These are phyloP conservation scores for Gossypium laxum DNA, from an alignment of 441 rosid species.

Conservation along the genomic window DNA sequence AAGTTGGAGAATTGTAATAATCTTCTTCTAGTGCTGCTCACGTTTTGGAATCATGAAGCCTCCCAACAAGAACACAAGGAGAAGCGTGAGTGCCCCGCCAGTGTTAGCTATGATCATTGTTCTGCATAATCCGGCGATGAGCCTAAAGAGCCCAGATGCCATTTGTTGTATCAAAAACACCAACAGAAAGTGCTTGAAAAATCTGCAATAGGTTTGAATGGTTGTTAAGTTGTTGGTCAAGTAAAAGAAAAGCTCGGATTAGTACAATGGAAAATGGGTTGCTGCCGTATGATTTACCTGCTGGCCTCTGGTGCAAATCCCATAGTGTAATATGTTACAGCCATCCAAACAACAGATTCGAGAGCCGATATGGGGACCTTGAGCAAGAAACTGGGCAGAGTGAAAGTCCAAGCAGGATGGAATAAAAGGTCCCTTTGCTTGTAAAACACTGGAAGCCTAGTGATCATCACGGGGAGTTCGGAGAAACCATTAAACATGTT, in stretches of 20 bases:
- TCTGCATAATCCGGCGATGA: slow-evolving; percentile 61
- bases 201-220: slow-evolving; percentile 29
- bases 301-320: slow-evolving; percentile 72
- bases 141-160: slow-evolving; percentile 64
- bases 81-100: slow-evolving; percentile 51
- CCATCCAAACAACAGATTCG: slow-evolving; percentile 55
- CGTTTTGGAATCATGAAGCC: slow-evolving; percentile 75
- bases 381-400: slow-evolving; percentile 58
- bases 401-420: slow-evolving; percentile 74
- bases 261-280: not conserved
- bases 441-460: slow-evolving; percentile 76
- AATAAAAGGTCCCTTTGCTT: slow-evolving; percentile 81
- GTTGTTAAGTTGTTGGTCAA: slow-evolving; percentile 2
- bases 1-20: not conserved
- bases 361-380: slow-evolving; percentile 52
- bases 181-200: slow-evolving; percentile 58
- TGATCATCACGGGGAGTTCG: slow-evolving; percentile 51
- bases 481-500: slow-evolving; percentile 80
- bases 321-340: slow-evolving; percentile 48
- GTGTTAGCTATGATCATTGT: slow-evolving; percentile 70
- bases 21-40: slow-evolving; percentile 11
- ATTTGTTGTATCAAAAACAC: slow-evolving; percentile 67
- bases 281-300: slow-evolving; percentile 31
- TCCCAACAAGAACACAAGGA: slow-evolving; percentile 60
- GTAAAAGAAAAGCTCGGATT: not conserved